Percentiles rank a stretch among this genome's conserved stretches.
Evolutionary conservation across 169 alveolate species (phyloP).

Genomic region (Babesia caballi): DNA sequence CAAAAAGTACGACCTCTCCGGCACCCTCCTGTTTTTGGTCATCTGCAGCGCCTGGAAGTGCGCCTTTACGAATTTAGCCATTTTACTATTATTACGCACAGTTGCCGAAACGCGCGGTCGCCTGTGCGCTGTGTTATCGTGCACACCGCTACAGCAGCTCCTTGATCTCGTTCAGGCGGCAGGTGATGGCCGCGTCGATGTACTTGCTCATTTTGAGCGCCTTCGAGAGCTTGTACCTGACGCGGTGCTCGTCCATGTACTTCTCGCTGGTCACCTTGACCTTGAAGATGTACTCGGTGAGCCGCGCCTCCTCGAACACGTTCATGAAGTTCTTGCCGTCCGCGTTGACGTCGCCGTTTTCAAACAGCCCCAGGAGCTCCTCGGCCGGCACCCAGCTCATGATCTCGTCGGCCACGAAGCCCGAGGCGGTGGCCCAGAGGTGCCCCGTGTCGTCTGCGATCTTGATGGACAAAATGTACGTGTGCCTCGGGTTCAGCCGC

Average conservation of each 20-base stretch:
- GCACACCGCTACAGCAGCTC: neutral
- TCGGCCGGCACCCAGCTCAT: constrained; percentile 48
- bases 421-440: constrained; percentile 71
- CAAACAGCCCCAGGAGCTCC: constrained; percentile 27
- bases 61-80: constrained; percentile 80
- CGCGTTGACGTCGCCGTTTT: constrained; percentile 17
- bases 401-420: constrained; percentile 61
- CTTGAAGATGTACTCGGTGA: constrained; percentile 56
- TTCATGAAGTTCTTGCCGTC: constrained; percentile 53
- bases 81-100: neutral
- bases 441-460: constrained; percentile 69
- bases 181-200: constrained; percentile 25
- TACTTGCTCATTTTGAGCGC: constrained; percentile 27
- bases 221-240: constrained; percentile 44
- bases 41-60: constrained; percentile 73
- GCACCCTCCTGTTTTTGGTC: constrained; percentile 69
- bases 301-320: constrained; percentile 65
- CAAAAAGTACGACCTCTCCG: constrained; percentile 68
- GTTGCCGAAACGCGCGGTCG: neutral
- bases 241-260: constrained; percentile 54
- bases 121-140: neutral
- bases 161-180: constrained; percentile 39
- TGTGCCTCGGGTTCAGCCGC: constrained; percentile 61
- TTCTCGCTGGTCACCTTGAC: constrained; percentile 36
- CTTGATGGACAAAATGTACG: constrained; percentile 67